A percentile compares a stretch with the other conserved stretches of the same genome.
Conservation (phyloP, 805 yeast species). For the Spencermartinsiella europaea region DNA sequence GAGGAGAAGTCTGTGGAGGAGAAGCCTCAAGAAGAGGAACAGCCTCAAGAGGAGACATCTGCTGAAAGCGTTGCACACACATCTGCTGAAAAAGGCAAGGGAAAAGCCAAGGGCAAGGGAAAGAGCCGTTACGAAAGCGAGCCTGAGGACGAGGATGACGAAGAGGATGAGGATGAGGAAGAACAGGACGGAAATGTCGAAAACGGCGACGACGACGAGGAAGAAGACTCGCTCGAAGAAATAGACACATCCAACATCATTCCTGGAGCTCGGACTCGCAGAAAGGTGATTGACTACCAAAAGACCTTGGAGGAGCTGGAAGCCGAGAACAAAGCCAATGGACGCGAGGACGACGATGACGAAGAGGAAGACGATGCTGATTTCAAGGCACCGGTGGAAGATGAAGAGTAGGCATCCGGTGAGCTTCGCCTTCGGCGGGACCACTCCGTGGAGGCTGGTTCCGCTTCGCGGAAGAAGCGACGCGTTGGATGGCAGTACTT, state of each 20-base stretch:
- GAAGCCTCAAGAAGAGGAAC: too few relatives aligned
- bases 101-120: conserved; percentile 20
- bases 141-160: conserved; percentile 37
- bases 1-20: neutral
- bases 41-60: neutral
- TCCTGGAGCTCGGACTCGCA: conserved; percentile 78
- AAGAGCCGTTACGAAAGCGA: conserved; percentile 28
- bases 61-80: conserved; percentile 1
- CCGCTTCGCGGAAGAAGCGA: too few relatives aligned
- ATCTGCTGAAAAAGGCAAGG: conserved; percentile 16
- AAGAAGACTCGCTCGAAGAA: conserved; percentile 73
- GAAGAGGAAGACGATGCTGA: conserved; percentile 44
- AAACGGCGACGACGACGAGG: conserved; percentile 48
- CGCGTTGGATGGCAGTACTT: neutral
- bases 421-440: too few relatives aligned
- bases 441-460: too few relatives aligned
- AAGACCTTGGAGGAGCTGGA: conserved; percentile 72
- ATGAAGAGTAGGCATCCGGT: neutral
- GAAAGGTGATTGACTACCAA: conserved; percentile 77
- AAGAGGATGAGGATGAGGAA: conserved; percentile 33
- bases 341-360: conserved; percentile 42
- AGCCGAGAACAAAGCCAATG: conserved; percentile 40
- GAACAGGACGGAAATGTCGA: conserved; percentile 42
- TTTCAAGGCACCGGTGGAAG: conserved; percentile 38
- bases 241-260: conserved; percentile 81